A percentile compares a stretch with the other conserved stretches of the same genome.
phyloP scores from a whole-genome alignment of 192 early-diverging fungal genomes.

The Dissophora ornata region DNA sequence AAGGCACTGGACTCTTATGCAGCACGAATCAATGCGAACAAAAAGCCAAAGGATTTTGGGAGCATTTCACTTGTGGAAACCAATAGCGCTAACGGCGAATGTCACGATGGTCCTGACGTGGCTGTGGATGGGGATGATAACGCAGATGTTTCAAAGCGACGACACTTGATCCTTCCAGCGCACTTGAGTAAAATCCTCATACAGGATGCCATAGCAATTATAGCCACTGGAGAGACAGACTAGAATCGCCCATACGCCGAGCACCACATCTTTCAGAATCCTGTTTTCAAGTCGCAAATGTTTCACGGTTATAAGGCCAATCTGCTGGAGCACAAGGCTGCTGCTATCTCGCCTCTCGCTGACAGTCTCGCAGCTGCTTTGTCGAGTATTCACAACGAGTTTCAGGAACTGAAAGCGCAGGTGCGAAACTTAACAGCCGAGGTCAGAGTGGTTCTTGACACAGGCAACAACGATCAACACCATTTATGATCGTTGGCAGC shows the following conservation, averaged over 20 bases:
- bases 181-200: conserved; percentile 5
- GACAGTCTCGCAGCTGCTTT: not conserved
- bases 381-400: not conserved
- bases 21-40: too few species aligned
- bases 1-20: too few species aligned
- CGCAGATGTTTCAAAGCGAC: not conserved
- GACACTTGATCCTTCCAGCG: not conserved
- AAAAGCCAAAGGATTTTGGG: too few species aligned
- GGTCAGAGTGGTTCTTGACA: not conserved
- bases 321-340: not conserved
- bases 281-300: not conserved
- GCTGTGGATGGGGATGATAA: not conserved
- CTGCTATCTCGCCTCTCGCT: not conserved
- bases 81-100: not conserved
- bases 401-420: not conserved
- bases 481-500: too few species aligned
- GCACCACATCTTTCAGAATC: not conserved
- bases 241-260: not conserved
- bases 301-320: not conserved
- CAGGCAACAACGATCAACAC: too few species aligned
- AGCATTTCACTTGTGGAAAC: too few species aligned
- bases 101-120: not conserved
- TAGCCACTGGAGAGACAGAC: not conserved
- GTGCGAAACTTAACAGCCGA: not conserved
- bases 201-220: not conserved